These are phyloP conservation scores for Coemansia sp. DNA, from an alignment of 192 early-diverging fungal genomes.

Conservation along the genomic window DNA sequence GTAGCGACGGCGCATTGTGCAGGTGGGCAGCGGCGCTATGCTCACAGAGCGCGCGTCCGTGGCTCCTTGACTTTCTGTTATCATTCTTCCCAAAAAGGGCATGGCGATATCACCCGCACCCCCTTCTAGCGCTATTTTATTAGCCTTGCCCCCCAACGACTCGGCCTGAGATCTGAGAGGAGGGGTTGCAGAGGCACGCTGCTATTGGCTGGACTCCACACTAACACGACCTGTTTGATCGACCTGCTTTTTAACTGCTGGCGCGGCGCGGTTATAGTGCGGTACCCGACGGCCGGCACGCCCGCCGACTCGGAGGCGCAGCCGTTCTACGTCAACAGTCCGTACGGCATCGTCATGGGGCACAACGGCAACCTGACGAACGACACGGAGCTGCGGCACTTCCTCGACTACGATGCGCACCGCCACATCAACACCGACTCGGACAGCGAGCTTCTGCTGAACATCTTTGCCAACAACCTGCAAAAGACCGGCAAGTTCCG, in stretches of 20 bases:
- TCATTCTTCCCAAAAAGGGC: too few species aligned
- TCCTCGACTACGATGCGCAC: constrained; percentile 92
- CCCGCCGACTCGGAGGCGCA: constrained; percentile 96
- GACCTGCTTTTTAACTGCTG: too few species aligned
- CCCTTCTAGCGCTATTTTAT: too few species aligned
- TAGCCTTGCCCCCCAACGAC: too few species aligned
- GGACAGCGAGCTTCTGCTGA: constrained; percentile 96
- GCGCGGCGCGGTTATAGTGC: constrained; percentile 63
- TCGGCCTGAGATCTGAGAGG: too few species aligned
- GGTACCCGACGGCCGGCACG: constrained; percentile 98
- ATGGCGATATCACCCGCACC: too few species aligned
- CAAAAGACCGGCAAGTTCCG: constrained; percentile 96
- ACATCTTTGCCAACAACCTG: constrained; percentile 96
- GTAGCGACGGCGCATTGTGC: too few species aligned
- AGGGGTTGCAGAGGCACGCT: too few species aligned
- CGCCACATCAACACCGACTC: constrained; percentile 99
- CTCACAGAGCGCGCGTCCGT: not conserved
- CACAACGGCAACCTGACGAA: constrained; percentile 99
- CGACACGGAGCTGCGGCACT: constrained; percentile 79
- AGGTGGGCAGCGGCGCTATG: too few species aligned
- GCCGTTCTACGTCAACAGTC: constrained; percentile 99
- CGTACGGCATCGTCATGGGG: constrained; percentile 94
- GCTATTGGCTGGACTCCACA: too few species aligned
- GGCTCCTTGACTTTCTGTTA: constrained; percentile 4
- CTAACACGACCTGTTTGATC: too few species aligned